Conservation (phyloP, 495 filamentous ascomycete genomes). For the Friedmanniomyces simplex region DNA sequence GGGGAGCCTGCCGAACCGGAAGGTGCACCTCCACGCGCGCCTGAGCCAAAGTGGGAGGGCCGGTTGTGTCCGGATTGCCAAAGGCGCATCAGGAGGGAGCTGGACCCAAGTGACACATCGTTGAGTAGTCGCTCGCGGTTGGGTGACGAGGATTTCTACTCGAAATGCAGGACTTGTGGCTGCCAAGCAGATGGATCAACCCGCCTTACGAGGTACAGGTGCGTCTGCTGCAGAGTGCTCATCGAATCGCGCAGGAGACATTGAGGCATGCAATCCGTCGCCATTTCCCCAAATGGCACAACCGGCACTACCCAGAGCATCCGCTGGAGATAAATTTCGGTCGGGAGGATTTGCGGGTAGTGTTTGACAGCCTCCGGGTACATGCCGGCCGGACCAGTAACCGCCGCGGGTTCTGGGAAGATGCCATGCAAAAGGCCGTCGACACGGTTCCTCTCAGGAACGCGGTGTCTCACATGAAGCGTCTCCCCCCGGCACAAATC, state of each 20-base stretch:
- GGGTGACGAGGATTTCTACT: neutral
- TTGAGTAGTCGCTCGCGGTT: neutral
- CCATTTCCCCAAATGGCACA: neutral
- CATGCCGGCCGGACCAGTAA: too few species aligned
- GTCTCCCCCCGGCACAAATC: neutral
- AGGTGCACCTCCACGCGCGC: too few species aligned
- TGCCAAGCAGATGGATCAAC: too few species aligned
- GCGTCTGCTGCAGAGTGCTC: neutral
- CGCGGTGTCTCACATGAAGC: neutral
- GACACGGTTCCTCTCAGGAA: neutral
- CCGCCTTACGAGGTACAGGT: neutral
- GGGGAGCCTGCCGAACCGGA: too few species aligned
- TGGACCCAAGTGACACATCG: too few species aligned
- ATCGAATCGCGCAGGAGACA: neutral
- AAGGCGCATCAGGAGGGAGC: too few species aligned
- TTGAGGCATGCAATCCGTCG: neutral
- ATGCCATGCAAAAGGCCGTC: too few species aligned
- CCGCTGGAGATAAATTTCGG: neutral
- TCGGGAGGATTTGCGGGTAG: neutral
- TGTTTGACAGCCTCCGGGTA: neutral
- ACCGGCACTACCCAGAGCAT: neutral
- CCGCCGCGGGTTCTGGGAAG: too few species aligned
- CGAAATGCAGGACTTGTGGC: neutral
- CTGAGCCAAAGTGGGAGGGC: too few species aligned
- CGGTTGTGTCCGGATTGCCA: too few species aligned